Evolutionary conservation across 2,329 filamentous ascomycete genomes (phyloP).

Genomic region (Xylaria arbuscula): DNA sequence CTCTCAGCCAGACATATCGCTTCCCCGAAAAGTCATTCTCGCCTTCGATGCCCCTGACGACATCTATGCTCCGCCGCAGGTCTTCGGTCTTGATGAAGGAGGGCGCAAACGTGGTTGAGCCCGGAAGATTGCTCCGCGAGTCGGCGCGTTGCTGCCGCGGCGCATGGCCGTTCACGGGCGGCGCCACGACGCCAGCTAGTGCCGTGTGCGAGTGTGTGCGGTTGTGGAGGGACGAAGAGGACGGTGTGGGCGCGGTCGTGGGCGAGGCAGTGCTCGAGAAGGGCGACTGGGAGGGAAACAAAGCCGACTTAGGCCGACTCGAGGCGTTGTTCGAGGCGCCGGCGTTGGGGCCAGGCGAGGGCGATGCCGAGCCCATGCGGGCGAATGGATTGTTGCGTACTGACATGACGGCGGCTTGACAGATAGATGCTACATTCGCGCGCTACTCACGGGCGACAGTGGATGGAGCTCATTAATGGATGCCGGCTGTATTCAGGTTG

Average conservation of each 20-base stretch:
- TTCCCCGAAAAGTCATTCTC: conserved; percentile 99
- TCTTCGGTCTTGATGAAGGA: conserved; percentile 95
- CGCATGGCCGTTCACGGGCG: conserved; percentile 52
- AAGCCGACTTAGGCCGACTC: conserved; percentile 74
- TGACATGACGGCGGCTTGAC: conserved; percentile 69
- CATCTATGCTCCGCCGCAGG: conserved; percentile 66
- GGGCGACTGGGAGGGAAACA: conserved; percentile 72
- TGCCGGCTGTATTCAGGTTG: neutral
- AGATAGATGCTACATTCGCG: conserved; percentile 58
- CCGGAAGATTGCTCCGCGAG: conserved; percentile 72
- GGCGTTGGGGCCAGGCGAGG: conserved; percentile 64
- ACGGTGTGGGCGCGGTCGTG: conserved; percentile 50
- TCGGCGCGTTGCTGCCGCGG: conserved; percentile 61
- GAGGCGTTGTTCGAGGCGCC: conserved; percentile 32
- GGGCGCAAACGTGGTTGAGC: conserved; percentile 89
- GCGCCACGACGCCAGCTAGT: conserved; percentile 56
- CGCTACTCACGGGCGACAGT: conserved; percentile 17
- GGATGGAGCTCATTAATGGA: conserved; percentile 36
- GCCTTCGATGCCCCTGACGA: conserved; percentile 83
- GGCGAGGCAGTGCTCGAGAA: conserved; percentile 51
- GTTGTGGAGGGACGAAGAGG: conserved; percentile 57
- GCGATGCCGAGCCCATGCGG: conserved; percentile 74
- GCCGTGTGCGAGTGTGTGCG: conserved; percentile 76
- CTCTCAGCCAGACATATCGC: conserved; percentile 96
- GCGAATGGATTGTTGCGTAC: conserved; percentile 85